Percentiles rank a stretch among this genome's conserved stretches.
Conservation (phyloP, 768 basidiomycete species). For the Kwoniella heveanensis region DNA sequence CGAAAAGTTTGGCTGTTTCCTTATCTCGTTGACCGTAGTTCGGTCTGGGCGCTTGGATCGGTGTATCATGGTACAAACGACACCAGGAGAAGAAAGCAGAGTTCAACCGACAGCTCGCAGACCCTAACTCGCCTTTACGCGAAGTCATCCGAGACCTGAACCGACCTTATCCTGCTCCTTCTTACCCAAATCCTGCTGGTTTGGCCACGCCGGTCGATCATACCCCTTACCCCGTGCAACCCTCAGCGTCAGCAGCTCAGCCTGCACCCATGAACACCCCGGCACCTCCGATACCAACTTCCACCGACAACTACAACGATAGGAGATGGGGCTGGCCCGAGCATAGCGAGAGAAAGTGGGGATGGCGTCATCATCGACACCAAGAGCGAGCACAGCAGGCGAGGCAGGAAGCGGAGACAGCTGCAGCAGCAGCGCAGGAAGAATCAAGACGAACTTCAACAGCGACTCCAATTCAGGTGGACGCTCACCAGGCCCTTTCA, state of each 20-base stretch:
- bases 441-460: constrained; percentile 6
- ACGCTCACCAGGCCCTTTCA: neutral
- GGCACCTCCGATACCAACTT: neutral
- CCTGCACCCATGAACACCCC: neutral
- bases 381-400: neutral
- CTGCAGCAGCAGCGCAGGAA: constrained; percentile 1
- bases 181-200: neutral
- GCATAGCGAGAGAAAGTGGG: neutral
- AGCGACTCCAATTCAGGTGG: neutral
- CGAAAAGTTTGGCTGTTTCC: no score
- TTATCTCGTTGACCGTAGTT: constrained; percentile 17
- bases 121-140: constrained; percentile 3
- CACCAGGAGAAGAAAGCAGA: constrained; percentile 20
- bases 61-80: constrained; percentile 22
- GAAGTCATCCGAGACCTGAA: neutral
- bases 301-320: neutral
- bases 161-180: neutral
- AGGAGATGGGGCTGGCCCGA: constrained; percentile 15
- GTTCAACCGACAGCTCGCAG: constrained; percentile 5
- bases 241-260: neutral
- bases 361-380: neutral
- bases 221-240: neutral
- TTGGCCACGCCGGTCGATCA: constrained; percentile 2
- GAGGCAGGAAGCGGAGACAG: neutral
- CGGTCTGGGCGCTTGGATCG: constrained; percentile 28